Base-by-base conservation (phyloP, 352 stramenopile species). In the Globisporangium ultimum region DNA sequence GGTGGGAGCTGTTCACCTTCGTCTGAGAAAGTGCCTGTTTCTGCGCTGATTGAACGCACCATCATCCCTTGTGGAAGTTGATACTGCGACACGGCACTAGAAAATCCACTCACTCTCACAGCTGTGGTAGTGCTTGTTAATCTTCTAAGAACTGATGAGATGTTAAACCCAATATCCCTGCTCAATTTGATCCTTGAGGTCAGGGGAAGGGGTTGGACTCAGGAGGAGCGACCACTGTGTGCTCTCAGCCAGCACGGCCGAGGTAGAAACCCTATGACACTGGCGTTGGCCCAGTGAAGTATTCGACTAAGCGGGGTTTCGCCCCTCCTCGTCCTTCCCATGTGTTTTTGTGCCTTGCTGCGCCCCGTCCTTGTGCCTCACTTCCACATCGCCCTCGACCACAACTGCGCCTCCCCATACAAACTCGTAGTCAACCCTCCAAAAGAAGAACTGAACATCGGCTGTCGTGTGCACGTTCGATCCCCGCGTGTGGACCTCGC, bases 11-110 rank as follows among this genome's bases (percentile, higher is more conserved):
- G 1, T 45, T 45, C 40, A 10, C 40, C 28, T 36, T 36, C 28
- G 28, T n/a, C 40, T 45, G 40, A 45, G 28, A 36, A 36, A 36
- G 28, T 5, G 40, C 40, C 17, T 45, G 40, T 45, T 45, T 45
- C 40, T 45, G 40, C 10, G 40, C 40, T 15, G 10, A 45, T 45
- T 15, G 40, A 45, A 45, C 28, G 9, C 28, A 28, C 24, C 24
- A 28, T 36, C 28, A 5, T 45, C 7, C 7, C 40, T 38, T 57
- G 20, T 3, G 1, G 17, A n/a, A 58, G 10, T 3, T 1, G 4
- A 49, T 58, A 24, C 22, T 58, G 52, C 38, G 52, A 58, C 52
- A 58, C 22, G 22, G 40, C 49, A 11, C 17, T 0, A 22, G 47
- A 56, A 58, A 58, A 58, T 58, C 52, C 52, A 58, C 17, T 50